Evolutionary conservation across 495 filamentous ascomycete species (phyloP).

Genomic region (Talaromyces nanjingensis): DNA sequence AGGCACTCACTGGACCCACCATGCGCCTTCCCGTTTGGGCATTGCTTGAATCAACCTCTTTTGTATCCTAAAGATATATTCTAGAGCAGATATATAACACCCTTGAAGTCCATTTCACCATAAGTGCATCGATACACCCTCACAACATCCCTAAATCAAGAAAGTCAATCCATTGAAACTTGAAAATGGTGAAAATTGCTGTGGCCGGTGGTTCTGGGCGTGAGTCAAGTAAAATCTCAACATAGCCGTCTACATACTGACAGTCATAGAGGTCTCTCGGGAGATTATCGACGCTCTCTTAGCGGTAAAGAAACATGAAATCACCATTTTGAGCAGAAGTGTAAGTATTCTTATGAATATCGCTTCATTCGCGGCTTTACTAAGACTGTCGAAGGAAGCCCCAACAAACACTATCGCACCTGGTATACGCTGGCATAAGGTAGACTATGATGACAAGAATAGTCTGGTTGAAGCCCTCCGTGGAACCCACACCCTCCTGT

Average conservation of each 20-base stretch:
- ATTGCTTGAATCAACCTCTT: not conserved
- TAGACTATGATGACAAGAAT: constrained; percentile 32
- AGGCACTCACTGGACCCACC: constrained; percentile 1
- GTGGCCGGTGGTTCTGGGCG: constrained; percentile 4
- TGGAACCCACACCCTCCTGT: constrained; percentile 43
- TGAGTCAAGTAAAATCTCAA: not conserved
- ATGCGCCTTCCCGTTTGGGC: not conserved
- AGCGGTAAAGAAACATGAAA: constrained; percentile 38
- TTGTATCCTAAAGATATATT: not conserved
- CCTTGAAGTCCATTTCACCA: not conserved
- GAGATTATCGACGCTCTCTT: constrained; percentile 44
- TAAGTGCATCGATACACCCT: not conserved
- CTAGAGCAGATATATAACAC: not conserved
- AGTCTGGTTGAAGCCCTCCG: constrained; percentile 25
- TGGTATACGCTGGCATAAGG: constrained; percentile 24
- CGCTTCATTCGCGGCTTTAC: not conserved
- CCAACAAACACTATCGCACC: not conserved
- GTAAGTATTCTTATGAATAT: constrained; percentile 13
- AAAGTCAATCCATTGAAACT: not conserved
- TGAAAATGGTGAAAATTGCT: not conserved
- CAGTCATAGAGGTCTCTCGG: constrained; percentile 33
- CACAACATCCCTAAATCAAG: not conserved
- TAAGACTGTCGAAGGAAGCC: constrained; percentile 12
- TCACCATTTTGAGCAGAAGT: constrained; percentile 33
- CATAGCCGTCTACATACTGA: not conserved